Evolutionary conservation across 306 rosid species (phyloP), one percentile per base, ranked within the genome.

Genomic region (Cicer chorassanicum): DNA sequence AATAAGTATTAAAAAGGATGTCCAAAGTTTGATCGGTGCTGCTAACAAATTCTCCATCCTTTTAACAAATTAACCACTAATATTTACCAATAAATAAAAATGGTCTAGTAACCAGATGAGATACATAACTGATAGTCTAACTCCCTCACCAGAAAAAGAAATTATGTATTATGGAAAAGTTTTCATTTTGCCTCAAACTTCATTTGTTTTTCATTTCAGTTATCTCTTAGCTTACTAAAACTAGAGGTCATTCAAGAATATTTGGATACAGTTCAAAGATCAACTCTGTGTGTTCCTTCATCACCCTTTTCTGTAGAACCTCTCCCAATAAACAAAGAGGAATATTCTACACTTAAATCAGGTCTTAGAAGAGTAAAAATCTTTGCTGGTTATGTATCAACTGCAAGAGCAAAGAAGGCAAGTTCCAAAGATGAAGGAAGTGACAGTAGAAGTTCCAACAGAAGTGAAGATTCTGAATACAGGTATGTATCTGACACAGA

Each of bases 321-420:
- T 73, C 79, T 60, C 68, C 74, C 89, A 7, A 62, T 78, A 44
- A 90, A 87, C 64, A 88, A 84, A 79, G 91, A 85, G 11, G 92
- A 84, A 71, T 82, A 82, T 69, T 82, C 93, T 44, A 87, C 92
- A 49, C 88, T 91, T 13, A 87, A 89, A 85, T 88, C 91, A 13
- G 84, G 93, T 70, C 89, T 91, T 24, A 85, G 89, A 72, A 87
- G 87, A 79, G 93, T 91, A 3, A 91, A 87, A 71, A 82, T 76
- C 44, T 85, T 91, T 56, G 81, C 89, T 0, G 90, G 82, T 49
- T 89, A 86, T 34, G 90, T 88, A 39, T 87, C 93, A 9, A 39
- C 90, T 42, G 76, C 89, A 70, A 91, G 81, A 78, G 89, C 84
- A 0, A 89, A 87, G 74, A 88, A 87, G 83, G 81, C 84, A 43